Percentiles rank a stretch among this genome's conserved stretches.
These are phyloP conservation scores for Drechslerella dactyloides DNA, from an alignment of 2,329 filamentous ascomycete species.

Conservation along the genomic window DNA sequence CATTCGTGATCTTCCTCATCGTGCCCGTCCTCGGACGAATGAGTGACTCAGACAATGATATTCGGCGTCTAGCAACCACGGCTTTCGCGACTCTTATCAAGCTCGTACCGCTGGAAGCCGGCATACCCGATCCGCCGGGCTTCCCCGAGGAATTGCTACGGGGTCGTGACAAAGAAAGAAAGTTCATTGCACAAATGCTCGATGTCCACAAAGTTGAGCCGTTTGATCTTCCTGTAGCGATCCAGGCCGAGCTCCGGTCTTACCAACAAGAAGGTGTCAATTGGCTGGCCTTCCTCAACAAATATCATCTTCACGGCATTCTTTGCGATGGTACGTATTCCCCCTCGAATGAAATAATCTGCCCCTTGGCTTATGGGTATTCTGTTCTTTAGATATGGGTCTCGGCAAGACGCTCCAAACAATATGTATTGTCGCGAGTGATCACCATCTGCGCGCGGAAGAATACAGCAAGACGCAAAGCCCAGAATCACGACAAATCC, in stretches of 20 bases:
- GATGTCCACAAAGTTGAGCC: slow-evolving; percentile 96
- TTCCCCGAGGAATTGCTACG: slow-evolving; percentile 85
- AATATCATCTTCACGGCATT: slow-evolving; percentile 96
- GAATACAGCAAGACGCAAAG: slow-evolving; percentile 84
- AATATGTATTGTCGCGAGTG: slow-evolving; percentile 95
- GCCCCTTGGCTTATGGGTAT: slow-evolving; percentile 15
- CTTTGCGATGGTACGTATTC: slow-evolving; percentile 72
- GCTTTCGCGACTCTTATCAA: slow-evolving; percentile 97
- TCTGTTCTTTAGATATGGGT: slow-evolving; percentile 76
- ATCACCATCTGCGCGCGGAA: slow-evolving; percentile 90
- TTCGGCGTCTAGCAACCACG: slow-evolving; percentile 90
- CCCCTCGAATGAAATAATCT: slow-evolving; percentile 10
- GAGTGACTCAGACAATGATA: slow-evolving; percentile 97
- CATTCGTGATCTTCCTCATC: slow-evolving; percentile 98
- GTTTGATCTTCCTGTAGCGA: slow-evolving; percentile 91
- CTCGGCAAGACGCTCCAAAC: slow-evolving; percentile 97
- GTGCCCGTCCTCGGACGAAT: slow-evolving; percentile 95
- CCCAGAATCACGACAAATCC: slow-evolving; percentile 77
- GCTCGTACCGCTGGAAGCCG: slow-evolving; percentile 92
- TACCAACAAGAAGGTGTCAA: slow-evolving; percentile 99
- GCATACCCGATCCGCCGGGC: slow-evolving; percentile 94
- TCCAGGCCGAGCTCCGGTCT: slow-evolving; percentile 93
- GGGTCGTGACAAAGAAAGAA: slow-evolving; percentile 89
- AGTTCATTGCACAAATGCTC: slow-evolving; percentile 94
- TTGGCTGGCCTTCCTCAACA: slow-evolving; percentile 97